phyloP scores from a whole-genome alignment of 495 filamentous ascomycete species.

The Penicillium lividum region DNA sequence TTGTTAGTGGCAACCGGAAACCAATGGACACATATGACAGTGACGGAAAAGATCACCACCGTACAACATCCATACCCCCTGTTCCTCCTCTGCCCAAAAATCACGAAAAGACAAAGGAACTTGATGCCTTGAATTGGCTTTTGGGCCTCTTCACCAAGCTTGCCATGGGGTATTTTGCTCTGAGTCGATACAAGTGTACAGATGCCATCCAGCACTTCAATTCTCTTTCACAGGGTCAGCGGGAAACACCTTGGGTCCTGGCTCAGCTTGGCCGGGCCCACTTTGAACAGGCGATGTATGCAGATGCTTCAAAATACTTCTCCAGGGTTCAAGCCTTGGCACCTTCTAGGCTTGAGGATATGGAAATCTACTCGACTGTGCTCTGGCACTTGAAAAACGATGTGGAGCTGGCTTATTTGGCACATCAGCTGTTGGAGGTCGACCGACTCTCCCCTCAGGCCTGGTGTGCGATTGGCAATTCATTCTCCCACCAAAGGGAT shows the following conservation, averaged over 20 bases:
- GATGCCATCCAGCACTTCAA: conserved; percentile 73
- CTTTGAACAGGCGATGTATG: conserved; percentile 84
- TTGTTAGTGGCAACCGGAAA: conserved; percentile 78
- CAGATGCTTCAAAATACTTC: conserved; percentile 84
- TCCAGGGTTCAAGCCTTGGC: conserved; percentile 69
- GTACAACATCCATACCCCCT: conserved; percentile 24
- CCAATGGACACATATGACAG: conserved; percentile 66
- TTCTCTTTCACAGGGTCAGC: conserved; percentile 68
- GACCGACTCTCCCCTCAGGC: conserved; percentile 89
- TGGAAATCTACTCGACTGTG: conserved; percentile 97
- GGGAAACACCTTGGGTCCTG: conserved; percentile 94
- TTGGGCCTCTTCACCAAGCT: conserved; percentile 84
- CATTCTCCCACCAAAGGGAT: conserved; percentile 91
- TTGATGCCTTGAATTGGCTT: conserved; percentile 75
- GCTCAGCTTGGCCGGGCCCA: conserved; percentile 85
- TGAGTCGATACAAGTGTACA: conserved; percentile 74
- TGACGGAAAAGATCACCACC: conserved; percentile 59
- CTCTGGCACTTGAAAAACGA: conserved; percentile 95
- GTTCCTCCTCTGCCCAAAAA: conserved; percentile 31
- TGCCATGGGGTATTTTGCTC: conserved; percentile 72
- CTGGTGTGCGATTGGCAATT: conserved; percentile 94
- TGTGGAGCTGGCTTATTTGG: conserved; percentile 84
- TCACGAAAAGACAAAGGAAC: conserved; percentile 56
- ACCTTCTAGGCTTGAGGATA: conserved; percentile 81
- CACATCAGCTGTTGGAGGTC: conserved; percentile 82